These are phyloP conservation scores for Xylariaceae sp. DNA, from an alignment of 2,329 filamentous ascomycete species.

Conservation along the genomic window DNA sequence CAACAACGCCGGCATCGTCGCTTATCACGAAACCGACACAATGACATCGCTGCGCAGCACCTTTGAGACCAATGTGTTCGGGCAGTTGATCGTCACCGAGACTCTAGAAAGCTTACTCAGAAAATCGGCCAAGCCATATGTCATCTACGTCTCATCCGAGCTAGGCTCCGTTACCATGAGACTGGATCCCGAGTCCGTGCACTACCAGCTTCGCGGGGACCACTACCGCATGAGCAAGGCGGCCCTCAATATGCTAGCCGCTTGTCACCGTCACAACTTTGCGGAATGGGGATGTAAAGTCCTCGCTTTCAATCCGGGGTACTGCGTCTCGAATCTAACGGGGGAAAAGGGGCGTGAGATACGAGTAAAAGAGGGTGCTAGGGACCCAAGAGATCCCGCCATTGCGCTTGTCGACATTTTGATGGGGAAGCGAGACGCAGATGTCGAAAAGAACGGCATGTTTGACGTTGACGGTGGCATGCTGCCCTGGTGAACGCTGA, in stretches of 20 bases:
- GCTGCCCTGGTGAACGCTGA: constrained; percentile 19
- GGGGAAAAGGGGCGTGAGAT: constrained; percentile 29
- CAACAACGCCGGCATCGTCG: constrained; percentile 56
- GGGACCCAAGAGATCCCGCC: constrained; percentile 30
- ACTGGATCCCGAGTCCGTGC: constrained; percentile 22
- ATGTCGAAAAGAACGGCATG: constrained; percentile 25
- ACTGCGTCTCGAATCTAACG: constrained; percentile 33
- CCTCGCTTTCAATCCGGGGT: constrained; percentile 35
- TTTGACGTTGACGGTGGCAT: constrained; percentile 24
- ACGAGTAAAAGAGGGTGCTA: constrained; percentile 23
- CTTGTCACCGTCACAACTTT: constrained; percentile 29
- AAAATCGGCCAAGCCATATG: constrained; percentile 27
- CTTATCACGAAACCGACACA: constrained; percentile 45
- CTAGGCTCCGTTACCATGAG: constrained; percentile 33
- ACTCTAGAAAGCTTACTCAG: constrained; percentile 33
- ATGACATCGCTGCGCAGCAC: constrained; percentile 51
- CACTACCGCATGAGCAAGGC: constrained; percentile 37
- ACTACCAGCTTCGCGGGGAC: constrained; percentile 20
- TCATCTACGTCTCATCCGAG: constrained; percentile 35
- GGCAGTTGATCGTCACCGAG: constrained; percentile 30
- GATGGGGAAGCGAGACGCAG: constrained; percentile 29
- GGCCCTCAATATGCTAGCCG: constrained; percentile 37
- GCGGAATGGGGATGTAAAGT: constrained; percentile 33
- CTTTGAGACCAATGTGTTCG: constrained; percentile 44
- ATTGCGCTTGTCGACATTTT: constrained; percentile 27